Conservation (phyloP, 1,139 yeast genomes). For the Saccharomyces hybrid region DNA sequence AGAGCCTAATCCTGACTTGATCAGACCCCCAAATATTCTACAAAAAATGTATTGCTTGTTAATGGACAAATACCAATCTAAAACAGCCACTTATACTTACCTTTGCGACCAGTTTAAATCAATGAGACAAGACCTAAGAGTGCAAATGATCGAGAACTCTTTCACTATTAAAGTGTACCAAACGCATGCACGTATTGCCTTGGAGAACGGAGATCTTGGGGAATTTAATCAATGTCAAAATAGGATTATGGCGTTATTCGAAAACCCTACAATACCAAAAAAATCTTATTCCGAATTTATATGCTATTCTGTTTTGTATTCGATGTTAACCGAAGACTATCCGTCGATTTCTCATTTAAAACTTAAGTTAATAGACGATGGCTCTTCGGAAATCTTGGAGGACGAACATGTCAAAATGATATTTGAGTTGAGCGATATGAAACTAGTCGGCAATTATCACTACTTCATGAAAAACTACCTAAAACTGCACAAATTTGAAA, state of each 20-base stretch:
- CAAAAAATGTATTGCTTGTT: conserved; percentile 52
- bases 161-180: conserved; percentile 79
- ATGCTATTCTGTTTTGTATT: conserved; percentile 69
- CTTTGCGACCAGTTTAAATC: conserved; percentile 87
- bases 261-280: conserved; percentile 33
- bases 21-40: conserved; percentile 64
- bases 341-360: conserved; percentile 32
- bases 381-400: conserved; percentile 13
- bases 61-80: conserved; percentile 46
- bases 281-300: conserved; percentile 54
- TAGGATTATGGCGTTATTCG: conserved; percentile 60
- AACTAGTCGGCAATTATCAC: conserved; percentile 43
- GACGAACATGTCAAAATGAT: conserved; percentile 37
- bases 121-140: conserved; percentile 86
- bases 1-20: conserved; percentile 79
- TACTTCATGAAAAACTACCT: conserved; percentile 42
- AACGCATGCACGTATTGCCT: conserved; percentile 79
- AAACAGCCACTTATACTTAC: conserved; percentile 57
- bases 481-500: conserved; percentile 32
- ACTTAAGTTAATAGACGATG: conserved; percentile 26
- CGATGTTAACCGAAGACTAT: conserved; percentile 66
- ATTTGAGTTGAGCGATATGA: conserved; percentile 39
- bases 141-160: conserved; percentile 76
- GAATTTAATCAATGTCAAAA: conserved; percentile 95
- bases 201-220: conserved; percentile 77